Evolutionary conservation across 371 early-diverging fungal species (phyloP).

Genomic region (Cokeromyces recurvatus): DNA sequence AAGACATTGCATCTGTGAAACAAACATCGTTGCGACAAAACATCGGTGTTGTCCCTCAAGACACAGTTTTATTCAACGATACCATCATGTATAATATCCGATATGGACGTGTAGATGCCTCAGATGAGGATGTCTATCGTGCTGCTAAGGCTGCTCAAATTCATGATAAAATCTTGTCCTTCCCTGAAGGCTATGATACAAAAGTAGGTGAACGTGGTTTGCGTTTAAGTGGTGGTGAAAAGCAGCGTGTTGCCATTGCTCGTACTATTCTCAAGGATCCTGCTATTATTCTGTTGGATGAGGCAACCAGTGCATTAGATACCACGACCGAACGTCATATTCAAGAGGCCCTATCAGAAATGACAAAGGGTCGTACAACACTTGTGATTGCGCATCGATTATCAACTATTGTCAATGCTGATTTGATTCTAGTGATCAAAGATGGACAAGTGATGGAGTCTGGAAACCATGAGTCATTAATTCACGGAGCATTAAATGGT

Average conservation of each 20-base stretch:
- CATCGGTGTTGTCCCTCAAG: constrained; percentile 89
- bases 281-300: constrained; percentile 36
- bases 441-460: constrained; percentile 81
- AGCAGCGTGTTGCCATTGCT: constrained; percentile 54
- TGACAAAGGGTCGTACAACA: constrained; percentile 80
- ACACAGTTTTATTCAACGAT: constrained; percentile 79
- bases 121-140: constrained; percentile 58
- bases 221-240: constrained; percentile 89
- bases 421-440: constrained; percentile 67
- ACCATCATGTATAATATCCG: constrained; percentile 80
- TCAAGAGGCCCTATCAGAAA: constrained; percentile 55
- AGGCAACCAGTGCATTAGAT: constrained; percentile 62
- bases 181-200: constrained; percentile 84
- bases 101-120: constrained; percentile 60
- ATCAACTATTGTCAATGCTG: constrained; percentile 69
- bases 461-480: constrained; percentile 81
- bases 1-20: constrained; percentile 71
- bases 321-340: constrained; percentile 78
- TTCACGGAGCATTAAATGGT: constrained; percentile 27
- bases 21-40: constrained; percentile 61
- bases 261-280: constrained; percentile 43
- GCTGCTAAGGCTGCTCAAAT: constrained; percentile 85
- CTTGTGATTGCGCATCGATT: constrained; percentile 90
- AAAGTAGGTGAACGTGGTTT: constrained; percentile 92
- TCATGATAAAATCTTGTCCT: constrained; percentile 60